phyloP scores from a whole-genome alignment of 225 moss, liverwort and hornwort species.

The Sphagnum tenellum region DNA sequence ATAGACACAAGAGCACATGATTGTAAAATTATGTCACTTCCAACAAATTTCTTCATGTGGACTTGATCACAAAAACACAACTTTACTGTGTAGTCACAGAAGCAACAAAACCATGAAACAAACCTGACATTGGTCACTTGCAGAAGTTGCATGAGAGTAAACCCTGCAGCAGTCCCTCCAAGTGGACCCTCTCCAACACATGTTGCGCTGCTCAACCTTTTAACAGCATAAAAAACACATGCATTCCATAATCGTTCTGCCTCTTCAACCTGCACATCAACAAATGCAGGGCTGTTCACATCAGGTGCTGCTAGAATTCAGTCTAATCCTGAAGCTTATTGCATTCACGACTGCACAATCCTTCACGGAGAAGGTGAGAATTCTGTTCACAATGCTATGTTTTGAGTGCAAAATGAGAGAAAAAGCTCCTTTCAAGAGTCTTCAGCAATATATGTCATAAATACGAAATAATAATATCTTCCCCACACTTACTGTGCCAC shows the following conservation, averaged over 20 bases:
- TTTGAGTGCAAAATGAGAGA: too few species aligned
- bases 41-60: too few species aligned
- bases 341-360: too few species aligned
- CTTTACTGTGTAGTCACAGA: not conserved
- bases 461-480: too few species aligned
- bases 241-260: slow-evolving; percentile 83
- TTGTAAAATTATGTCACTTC: too few species aligned
- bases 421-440: too few species aligned
- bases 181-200: slow-evolving; percentile 27
- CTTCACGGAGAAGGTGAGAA: too few species aligned
- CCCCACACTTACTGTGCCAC: slow-evolving; percentile 55
- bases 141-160: slow-evolving; percentile 85
- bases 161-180: slow-evolving; percentile 42
- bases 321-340: too few species aligned
- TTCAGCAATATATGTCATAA: too few species aligned
- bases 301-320: too few species aligned
- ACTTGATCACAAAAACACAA: not conserved
- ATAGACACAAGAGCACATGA: too few species aligned
- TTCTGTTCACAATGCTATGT: too few species aligned
- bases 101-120: slow-evolving; percentile 3
- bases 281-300: not conserved
- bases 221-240: slow-evolving; percentile 67
- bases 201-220: slow-evolving; percentile 51
- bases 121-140: slow-evolving; percentile 73
- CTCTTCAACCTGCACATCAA: slow-evolving; percentile 57